Conservation (phyloP, 2,329 filamentous ascomycete species). For the Aureobasidium uvarum region DNA sequence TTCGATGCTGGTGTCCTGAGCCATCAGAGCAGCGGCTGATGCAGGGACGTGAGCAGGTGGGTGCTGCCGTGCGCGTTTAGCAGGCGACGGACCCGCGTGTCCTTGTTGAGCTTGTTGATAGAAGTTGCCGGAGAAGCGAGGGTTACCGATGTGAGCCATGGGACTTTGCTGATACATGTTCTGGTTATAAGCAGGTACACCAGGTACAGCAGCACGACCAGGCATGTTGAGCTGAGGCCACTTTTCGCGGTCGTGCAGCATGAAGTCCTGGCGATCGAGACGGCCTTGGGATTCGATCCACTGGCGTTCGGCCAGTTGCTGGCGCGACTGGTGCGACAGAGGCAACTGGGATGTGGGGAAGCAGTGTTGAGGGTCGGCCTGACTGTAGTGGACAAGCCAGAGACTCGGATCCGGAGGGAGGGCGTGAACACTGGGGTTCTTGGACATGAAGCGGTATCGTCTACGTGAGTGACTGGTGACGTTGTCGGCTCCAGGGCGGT, state of each 20-base stretch:
- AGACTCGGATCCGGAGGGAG: constrained; percentile 74
- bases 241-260: constrained; percentile 82
- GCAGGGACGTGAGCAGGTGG: constrained; percentile 46
- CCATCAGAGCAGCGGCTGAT: constrained; percentile 42
- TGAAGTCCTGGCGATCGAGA: constrained; percentile 87
- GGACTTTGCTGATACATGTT: constrained; percentile 30
- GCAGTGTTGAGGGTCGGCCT: constrained; percentile 69
- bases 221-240: constrained; percentile 84
- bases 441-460: constrained; percentile 81
- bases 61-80: constrained; percentile 47
- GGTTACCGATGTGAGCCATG: constrained; percentile 30
- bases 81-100: constrained; percentile 43
- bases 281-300: constrained; percentile 71
- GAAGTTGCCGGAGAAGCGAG: constrained; percentile 29
- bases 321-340: constrained; percentile 45
- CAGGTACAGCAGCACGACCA: constrained; percentile 33
- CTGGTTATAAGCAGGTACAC: constrained; percentile 21
- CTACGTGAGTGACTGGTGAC: constrained; percentile 74
- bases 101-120: constrained; percentile 29
- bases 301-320: constrained; percentile 51
- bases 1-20: constrained; percentile 60
- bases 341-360: constrained; percentile 68
- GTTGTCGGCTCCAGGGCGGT: constrained; percentile 68
- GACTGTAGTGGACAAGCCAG: constrained; percentile 89
- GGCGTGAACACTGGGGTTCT: constrained; percentile 65